These are phyloP conservation scores for Wickerhamiella siamensis DNA, from an alignment of 805 yeast genomes.

Conservation along the genomic window DNA sequence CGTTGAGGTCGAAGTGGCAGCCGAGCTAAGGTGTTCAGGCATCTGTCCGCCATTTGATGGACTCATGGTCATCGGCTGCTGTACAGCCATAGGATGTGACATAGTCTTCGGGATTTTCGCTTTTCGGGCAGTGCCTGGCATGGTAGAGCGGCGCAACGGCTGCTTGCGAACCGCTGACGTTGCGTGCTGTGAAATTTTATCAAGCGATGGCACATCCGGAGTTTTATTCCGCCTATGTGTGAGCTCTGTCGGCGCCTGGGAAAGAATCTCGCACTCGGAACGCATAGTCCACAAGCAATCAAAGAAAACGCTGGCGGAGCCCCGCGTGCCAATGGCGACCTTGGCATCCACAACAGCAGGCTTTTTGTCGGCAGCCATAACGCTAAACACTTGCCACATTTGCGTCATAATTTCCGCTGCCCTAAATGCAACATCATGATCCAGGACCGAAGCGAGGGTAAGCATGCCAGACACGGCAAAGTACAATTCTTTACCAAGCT, in stretches of 20 bases:
- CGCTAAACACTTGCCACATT: conserved; percentile 76
- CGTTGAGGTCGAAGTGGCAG: not conserved
- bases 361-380: conserved; percentile 38
- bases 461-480: conserved; percentile 31
- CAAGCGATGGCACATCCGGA: not conserved
- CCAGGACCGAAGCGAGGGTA: conserved; percentile 66
- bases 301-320: conserved; percentile 86
- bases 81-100: too few relatives aligned
- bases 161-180: not conserved
- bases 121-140: too few relatives aligned
- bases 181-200: not conserved
- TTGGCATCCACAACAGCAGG: conserved; percentile 19
- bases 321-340: conserved; percentile 52
- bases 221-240: not conserved
- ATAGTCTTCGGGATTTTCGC: too few relatives aligned
- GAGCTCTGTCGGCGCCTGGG: conserved; percentile 25
- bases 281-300: conserved; percentile 77
- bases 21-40: too few relatives aligned
- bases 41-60: too few relatives aligned
- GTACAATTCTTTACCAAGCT: conserved; percentile 50
- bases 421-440: conserved; percentile 85
- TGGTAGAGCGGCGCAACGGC: not conserved
- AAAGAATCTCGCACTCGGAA: conserved; percentile 69
- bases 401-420: conserved; percentile 89
- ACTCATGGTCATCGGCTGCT: too few relatives aligned